Conservation (phyloP, 2,329 filamentous ascomycete species). For the Alternaria tenuissima region DNA sequence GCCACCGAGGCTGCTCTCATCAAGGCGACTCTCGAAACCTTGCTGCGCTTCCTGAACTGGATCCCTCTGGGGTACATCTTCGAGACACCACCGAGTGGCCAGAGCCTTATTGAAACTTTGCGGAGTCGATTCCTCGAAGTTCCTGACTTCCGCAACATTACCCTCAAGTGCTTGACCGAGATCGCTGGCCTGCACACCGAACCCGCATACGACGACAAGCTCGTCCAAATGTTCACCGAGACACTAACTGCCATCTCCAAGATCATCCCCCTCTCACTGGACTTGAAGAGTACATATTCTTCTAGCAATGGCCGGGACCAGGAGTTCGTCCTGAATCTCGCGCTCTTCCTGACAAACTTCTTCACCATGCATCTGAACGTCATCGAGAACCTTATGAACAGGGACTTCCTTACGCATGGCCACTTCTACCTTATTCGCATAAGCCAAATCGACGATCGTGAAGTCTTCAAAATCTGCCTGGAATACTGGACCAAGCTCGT, state of each 20-base stretch:
- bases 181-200: constrained; percentile 93
- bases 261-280: constrained; percentile 89
- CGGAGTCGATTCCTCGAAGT: constrained; percentile 91
- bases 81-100: constrained; percentile 74
- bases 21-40: constrained; percentile 95
- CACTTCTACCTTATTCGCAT: constrained; percentile 99
- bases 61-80: constrained; percentile 99
- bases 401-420: constrained; percentile 91
- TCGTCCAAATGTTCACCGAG: constrained; percentile 98
- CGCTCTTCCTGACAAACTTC: constrained; percentile 95
- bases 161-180: constrained; percentile 94
- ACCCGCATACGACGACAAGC: constrained; percentile 88
- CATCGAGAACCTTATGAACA: constrained; percentile 94
- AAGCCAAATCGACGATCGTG: constrained; percentile 96
- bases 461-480: constrained; percentile 99
- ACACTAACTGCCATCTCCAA: constrained; percentile 90
- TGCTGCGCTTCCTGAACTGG: constrained; percentile 98
- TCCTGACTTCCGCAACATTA: constrained; percentile 95
- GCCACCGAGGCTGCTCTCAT: constrained; percentile 88
- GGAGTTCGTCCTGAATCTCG: constrained; percentile 96
- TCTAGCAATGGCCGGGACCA: constrained; percentile 92
- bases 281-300: constrained; percentile 90
- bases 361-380: constrained; percentile 93
- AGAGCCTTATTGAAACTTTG: constrained; percentile 85
- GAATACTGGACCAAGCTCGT: constrained; percentile 99